Base-by-base conservation (phyloP, 208 protist species). In the Trypanosoma scelopori region DNA sequence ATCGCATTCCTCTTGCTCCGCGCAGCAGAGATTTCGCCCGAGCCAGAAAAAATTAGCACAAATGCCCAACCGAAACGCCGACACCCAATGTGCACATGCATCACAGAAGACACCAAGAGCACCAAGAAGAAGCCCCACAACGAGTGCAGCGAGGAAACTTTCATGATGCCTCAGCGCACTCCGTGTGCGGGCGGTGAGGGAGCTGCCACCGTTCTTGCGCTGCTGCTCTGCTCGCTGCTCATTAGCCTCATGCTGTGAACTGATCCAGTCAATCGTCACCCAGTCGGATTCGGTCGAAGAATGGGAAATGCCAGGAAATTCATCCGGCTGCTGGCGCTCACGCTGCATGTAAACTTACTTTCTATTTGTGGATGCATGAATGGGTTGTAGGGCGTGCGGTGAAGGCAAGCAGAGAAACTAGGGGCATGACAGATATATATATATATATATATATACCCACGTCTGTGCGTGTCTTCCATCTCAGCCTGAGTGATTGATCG, bases 31-130 rank as follows among this genome's bases (percentile, higher is more conserved):
- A 20, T 7, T 51, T 28, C 55, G 73, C 32, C 71, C 79, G 39
- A 89, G 67, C 83, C 83, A 89, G 51, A 89, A 85, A 49, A 78
- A 86, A 71, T 84, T 59, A 11, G 76, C 79, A 48, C 83, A 89
- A 56, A 89, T 72, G 22, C 83, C 83, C 3, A 61, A 25, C 55
- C 83, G 79, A 55, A 85, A 82, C 64, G 73, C 52, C 32, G 66
- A 81, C n/a, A 89, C 79, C 76, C 77, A 89, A 32, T 79, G 76
- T 46, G 83, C 67, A 32, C 79, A 89, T 37, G 83, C 83, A 48
- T 86, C 83, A 56, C 78, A 75, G 69, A 89, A 79, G 28, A 89
- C 83, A 32, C 83, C 83, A 39, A 89, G 55, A 64, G 39, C 27
- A 66, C 82, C 82, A 0, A 89, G 69, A 23, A 72, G 65, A 48